These are phyloP conservation scores for Cytospora schulzeri DNA, from an alignment of 2,329 filamentous ascomycete genomes.

Conservation along the genomic window DNA sequence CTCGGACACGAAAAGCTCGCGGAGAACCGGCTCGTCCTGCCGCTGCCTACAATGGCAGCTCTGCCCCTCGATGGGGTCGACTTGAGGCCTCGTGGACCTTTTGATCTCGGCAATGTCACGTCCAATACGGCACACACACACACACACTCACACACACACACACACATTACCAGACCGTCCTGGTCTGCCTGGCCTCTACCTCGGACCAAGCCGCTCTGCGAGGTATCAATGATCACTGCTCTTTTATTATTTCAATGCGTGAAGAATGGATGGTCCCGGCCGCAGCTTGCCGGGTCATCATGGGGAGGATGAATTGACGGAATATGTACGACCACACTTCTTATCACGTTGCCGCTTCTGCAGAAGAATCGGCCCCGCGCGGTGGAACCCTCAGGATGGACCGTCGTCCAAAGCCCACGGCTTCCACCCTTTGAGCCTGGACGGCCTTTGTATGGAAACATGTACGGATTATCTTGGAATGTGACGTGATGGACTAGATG, in stretches of 20 bases:
- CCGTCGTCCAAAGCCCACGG: constrained; percentile 10
- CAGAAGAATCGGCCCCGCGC: constrained; percentile 7
- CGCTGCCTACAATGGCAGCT: neutral
- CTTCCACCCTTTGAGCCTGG: constrained; percentile 7
- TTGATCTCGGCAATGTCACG: neutral
- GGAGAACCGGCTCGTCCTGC: neutral
- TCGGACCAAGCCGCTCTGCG: neutral
- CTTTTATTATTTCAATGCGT: neutral
- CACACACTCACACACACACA: neutral
- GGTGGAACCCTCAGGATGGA: constrained; percentile 5
- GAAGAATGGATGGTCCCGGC: constrained; percentile 11
- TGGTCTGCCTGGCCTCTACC: neutral
- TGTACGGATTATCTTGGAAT: constrained; percentile 14
- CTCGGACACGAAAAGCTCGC: neutral
- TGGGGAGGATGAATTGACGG: constrained; percentile 19
- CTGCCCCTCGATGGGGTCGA: neutral
- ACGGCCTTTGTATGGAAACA: constrained; percentile 23
- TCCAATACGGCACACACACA: too few relatives aligned
- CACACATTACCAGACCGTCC: neutral
- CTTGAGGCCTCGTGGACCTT: neutral
- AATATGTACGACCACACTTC: constrained; percentile 20
- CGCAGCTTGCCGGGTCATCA: neutral
- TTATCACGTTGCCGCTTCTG: constrained; percentile 19
- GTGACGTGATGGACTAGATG: constrained; percentile 17
- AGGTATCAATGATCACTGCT: neutral